These are phyloP conservation scores for Vitis hybrid DNA, from an alignment of 177 flowering plant species.

Conservation along the genomic window DNA sequence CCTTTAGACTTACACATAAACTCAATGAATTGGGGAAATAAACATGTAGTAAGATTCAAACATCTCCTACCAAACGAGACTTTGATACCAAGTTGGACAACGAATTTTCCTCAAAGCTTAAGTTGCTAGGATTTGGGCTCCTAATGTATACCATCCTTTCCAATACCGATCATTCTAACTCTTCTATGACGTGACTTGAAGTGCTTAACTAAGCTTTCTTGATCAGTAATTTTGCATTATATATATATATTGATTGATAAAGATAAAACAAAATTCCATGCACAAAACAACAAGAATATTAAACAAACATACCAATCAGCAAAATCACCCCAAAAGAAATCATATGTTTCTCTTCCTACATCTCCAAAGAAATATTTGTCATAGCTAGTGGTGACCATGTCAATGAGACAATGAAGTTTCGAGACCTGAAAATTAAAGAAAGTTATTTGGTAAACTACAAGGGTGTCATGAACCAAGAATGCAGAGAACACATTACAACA, in stretches of 20 bases:
- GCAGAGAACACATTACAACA: not conserved
- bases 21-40: too few relatives aligned
- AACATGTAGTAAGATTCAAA: too few relatives aligned
- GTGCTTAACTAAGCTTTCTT: too few relatives aligned
- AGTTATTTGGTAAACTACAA: not conserved
- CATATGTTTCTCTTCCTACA: conserved; percentile 79
- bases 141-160: too few relatives aligned
- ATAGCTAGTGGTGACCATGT: conserved; percentile 74
- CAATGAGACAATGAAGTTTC: conserved; percentile 82
- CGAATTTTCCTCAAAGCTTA: too few relatives aligned
- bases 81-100: too few relatives aligned
- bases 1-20: too few relatives aligned
- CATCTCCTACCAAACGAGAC: too few relatives aligned
- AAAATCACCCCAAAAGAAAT: conserved; percentile 96
- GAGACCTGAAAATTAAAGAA: conserved; percentile 56
- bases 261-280: not conserved
- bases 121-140: too few relatives aligned
- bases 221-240: too few relatives aligned
- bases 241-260: not conserved
- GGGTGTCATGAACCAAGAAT: not conserved
- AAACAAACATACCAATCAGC: conserved; percentile 80
- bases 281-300: not conserved
- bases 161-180: too few relatives aligned
- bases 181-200: too few relatives aligned
- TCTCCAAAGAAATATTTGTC: conserved; percentile 92